Conservation (phyloP, 306 rosid species). For the Quercus engelmannii region DNA sequence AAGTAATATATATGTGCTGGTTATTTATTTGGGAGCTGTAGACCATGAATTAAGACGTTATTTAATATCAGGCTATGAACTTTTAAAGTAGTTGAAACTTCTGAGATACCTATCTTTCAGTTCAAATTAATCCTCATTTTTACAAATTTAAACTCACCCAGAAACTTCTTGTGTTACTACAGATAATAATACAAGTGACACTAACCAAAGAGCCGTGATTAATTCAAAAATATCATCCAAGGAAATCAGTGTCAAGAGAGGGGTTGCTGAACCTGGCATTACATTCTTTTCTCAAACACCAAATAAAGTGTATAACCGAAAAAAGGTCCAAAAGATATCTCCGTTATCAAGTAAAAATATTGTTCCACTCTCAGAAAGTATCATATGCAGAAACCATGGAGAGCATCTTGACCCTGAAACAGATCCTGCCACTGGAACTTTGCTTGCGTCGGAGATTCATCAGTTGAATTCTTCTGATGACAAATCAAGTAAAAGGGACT, state of each 20-base stretch:
- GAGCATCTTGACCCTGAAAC: conserved; percentile 32
- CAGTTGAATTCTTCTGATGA: conserved; percentile 29
- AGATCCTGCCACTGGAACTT: conserved; percentile 27
- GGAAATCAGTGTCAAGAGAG: conserved; percentile 29
- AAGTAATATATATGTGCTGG: neutral
- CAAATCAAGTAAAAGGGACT: conserved; percentile 28
- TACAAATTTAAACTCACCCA: conserved; percentile 14
- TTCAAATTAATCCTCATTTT: conserved; percentile 6
- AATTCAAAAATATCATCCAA: conserved; percentile 27
- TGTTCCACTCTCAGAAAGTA: conserved; percentile 29
- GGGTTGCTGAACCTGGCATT: conserved; percentile 28
- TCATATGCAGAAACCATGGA: conserved; percentile 22
- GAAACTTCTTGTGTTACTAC: conserved; percentile 31
- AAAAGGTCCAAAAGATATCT: conserved; percentile 31
- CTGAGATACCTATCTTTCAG: neutral
- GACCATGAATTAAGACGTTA: neutral
- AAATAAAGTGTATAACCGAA: conserved; percentile 51
- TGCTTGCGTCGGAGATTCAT: conserved; percentile 30
- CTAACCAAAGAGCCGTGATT: conserved; percentile 16
- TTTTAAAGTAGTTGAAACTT: neutral
- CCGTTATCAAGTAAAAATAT: conserved; percentile 25
- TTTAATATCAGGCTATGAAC: neutral
- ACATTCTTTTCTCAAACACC: conserved; percentile 32
- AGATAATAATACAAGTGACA: conserved; percentile 21
- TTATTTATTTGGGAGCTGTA: neutral